These are phyloP conservation scores for Xylariaceae sp. DNA, from an alignment of 2,329 filamentous ascomycete genomes.

Conservation along the genomic window DNA sequence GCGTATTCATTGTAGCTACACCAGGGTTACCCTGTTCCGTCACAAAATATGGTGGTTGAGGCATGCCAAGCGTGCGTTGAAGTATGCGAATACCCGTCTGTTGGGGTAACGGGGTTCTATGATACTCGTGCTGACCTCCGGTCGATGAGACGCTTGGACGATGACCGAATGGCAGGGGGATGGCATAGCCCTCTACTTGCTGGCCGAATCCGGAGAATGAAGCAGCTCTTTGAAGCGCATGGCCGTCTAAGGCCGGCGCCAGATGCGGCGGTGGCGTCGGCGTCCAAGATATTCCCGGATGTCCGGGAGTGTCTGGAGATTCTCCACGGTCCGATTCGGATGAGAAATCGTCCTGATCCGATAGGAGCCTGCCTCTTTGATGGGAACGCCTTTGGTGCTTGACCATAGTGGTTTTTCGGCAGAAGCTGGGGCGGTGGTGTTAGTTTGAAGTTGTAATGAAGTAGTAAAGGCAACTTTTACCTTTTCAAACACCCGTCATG, in stretches of 20 bases:
- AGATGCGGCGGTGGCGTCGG: slow-evolving; percentile 39
- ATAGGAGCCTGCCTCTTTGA: slow-evolving; percentile 53
- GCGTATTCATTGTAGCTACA: slow-evolving; percentile 58
- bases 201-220: slow-evolving; percentile 54
- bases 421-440: slow-evolving; percentile 50
- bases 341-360: slow-evolving; percentile 52
- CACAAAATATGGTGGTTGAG: slow-evolving; percentile 49
- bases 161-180: slow-evolving; percentile 42
- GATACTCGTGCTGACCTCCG: slow-evolving; percentile 42
- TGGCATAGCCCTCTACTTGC: slow-evolving; percentile 42
- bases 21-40: slow-evolving; percentile 60
- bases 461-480: slow-evolving; percentile 30
- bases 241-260: slow-evolving; percentile 33
- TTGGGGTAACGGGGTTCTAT: slow-evolving; percentile 39
- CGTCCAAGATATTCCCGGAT: slow-evolving; percentile 48
- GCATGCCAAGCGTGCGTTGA: slow-evolving; percentile 46
- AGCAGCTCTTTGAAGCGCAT: slow-evolving; percentile 47
- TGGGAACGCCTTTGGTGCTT: slow-evolving; percentile 62
- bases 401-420: slow-evolving; percentile 68
- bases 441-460: slow-evolving; percentile 17
- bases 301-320: slow-evolving; percentile 55
- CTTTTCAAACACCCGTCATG: slow-evolving; percentile 61
- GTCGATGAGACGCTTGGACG: slow-evolving; percentile 44
- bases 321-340: slow-evolving; percentile 57
- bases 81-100: slow-evolving; percentile 45